Base-by-base conservation (phyloP, 345 rosid genomes). In the Fremontodendron californicum region DNA sequence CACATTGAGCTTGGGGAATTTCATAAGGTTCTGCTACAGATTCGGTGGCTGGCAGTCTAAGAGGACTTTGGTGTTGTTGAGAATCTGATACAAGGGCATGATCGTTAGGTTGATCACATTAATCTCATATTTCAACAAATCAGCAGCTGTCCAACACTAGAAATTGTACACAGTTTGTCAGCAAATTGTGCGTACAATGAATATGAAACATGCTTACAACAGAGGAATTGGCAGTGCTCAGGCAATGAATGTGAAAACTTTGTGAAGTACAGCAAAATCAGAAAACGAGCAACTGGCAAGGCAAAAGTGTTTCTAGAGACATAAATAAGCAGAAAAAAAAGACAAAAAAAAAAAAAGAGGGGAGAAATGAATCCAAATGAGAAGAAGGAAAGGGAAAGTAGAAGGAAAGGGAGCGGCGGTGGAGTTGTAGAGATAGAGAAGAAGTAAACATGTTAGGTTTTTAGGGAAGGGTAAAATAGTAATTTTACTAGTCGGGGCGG, bases 121-220 rank as follows among this genome's bases (percentile, higher is more conserved):
- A 75, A 89, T 79, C 83, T 90, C 87, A 78, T 87, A 77, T 85
- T 87, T 86, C 84, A 83, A 80, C 85, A 92, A 67, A 81, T 90
- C 88, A 75, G 93, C 93, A 79, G 94, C 93, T 72, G 82, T 88
- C 98, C 98, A 93, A 83, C 91, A 90, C 99, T 96, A 87, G 79
- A 76, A 83, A 74, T 55, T 66, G 9, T 70, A 63, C 25, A 77
- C 13, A 70, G 69, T 48, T 52, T n/a, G 48, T 71, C 70, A 71
- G 57, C 13, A 27, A 27, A 45, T 46, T 46, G 51, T 25, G 21
- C 0, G 4, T 31, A 27, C 11, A 27, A 46, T 16, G 35, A 45
- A 7, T 13, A 25, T 23, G 21, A 39, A 43, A 43, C 73, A 45
- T 69, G 73, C 46, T 42, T 43, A 45, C 25, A 75, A 23, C 25